Evolutionary conservation across 129 eudicot genomes (phyloP), one percentile per base, ranked within the genome.

Genomic region (Flaveria sonorensis): DNA sequence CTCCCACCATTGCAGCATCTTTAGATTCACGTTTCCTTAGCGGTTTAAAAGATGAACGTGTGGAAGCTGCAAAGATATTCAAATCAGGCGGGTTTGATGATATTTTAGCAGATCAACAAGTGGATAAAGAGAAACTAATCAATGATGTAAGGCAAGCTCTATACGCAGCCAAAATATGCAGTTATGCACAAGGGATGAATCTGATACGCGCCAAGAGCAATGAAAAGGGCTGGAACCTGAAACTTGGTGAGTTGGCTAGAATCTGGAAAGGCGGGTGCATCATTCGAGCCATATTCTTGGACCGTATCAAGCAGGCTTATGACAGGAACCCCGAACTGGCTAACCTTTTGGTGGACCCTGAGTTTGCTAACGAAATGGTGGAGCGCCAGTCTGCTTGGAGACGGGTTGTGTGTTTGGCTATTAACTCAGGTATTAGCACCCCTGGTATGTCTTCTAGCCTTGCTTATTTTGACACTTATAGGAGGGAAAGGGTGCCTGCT

Each of bases 221-320:
- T 9, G 92, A 87, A 71, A 76, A 84, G 77, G 92, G 81, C 0
- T 87, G 91, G 92, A 78, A 61, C 47, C 48, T 87, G 79, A 87
- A 85, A 72, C 67, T 87, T 43, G 92, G 92, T 24, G 88, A 85
- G 79, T 76, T 87, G 77, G 92, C 92, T 36, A 72, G 92, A 71
- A 87, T 87, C 52, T 87, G 92, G 92, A 87, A 85, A 64, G 88
- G 92, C 7, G 92, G 92, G 23, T 84, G 92, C 71, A 87, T 87
- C 71, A 87, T 87, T 62, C 83, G 92, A n/a, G 92, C 92, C 47
- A 87, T 87, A 21, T 87, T 87, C 74, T 65, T 87, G 81, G 92
- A 87, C 79, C 83, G 88, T 24, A 87, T 87, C 53, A 87, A 87
- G 77, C 69, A 85, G 75, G 88, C 88, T 6, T 87, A 87, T 69